Evolutionary conservation across 129 eudicot species (phyloP).

Genomic region (Chrysanthemum seticuspe): DNA sequence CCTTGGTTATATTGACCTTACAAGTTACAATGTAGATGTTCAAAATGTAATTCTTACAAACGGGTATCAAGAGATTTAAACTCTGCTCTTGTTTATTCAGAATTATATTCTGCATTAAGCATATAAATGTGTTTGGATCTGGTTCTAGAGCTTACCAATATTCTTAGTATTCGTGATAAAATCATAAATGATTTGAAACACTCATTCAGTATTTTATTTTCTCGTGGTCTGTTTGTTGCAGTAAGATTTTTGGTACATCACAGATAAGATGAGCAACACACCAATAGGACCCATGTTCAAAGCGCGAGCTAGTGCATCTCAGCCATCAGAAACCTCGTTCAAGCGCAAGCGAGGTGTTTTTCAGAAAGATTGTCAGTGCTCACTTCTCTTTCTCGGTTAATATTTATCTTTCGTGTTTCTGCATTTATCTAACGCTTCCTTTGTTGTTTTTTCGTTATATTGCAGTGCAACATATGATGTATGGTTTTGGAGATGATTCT

Average conservation of each 20-base stretch:
- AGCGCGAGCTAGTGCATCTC: constrained; percentile 51
- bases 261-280: constrained; percentile 48
- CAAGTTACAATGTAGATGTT: too few species aligned
- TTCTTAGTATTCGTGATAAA: too few species aligned
- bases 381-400: not conserved
- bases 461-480: constrained; percentile 97
- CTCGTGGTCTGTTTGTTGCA: too few species aligned
- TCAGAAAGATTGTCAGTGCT: constrained; percentile 72
- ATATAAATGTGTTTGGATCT: too few species aligned
- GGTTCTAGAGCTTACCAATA: too few species aligned
- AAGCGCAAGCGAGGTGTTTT: constrained; percentile 85
- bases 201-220: too few species aligned
- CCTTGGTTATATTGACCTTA: too few species aligned
- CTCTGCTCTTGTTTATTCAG: too few species aligned
- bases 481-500: constrained; percentile 83
- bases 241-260: not conserved
- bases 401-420: not conserved
- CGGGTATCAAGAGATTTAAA: too few species aligned
- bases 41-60: too few species aligned
- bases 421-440: not conserved
- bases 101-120: too few species aligned
- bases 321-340: constrained; percentile 62
- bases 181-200: too few species aligned
- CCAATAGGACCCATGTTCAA: constrained; percentile 51
- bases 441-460: constrained; percentile 3